Evolutionary conservation across 2,329 filamentous ascomycete species (phyloP).

Genomic region (Phyllosticta citriasiana): DNA sequence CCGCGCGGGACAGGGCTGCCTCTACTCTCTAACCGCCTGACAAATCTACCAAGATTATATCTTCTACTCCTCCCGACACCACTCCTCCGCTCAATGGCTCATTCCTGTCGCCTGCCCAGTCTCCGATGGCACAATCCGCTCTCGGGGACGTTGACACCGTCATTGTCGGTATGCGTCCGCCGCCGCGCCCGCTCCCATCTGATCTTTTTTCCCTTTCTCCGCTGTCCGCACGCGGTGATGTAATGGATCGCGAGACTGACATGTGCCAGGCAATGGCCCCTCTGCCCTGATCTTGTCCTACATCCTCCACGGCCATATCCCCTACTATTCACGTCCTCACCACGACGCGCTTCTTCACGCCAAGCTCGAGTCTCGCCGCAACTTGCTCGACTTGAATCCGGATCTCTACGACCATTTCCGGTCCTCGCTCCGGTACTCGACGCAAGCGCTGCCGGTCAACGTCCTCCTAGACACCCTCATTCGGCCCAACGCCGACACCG

Average conservation of each 20-base stretch:
- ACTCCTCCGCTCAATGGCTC: constrained; percentile 4
- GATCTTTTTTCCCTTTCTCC: background rate
- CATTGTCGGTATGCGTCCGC: constrained; percentile 24
- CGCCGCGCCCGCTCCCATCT: background rate
- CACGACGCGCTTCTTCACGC: constrained; percentile 47
- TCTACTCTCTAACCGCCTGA: constrained; percentile 6
- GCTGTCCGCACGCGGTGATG: constrained; percentile 15
- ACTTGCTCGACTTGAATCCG: constrained; percentile 40
- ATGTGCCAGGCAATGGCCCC: constrained; percentile 46
- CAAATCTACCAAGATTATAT: constrained; percentile 8
- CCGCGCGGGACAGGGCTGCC: constrained; percentile 1
- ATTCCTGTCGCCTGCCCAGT: background rate
- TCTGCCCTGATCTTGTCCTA: constrained; percentile 53
- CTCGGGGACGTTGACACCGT: constrained; percentile 31
- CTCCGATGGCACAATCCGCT: constrained; percentile 28
- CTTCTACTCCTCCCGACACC: background rate
- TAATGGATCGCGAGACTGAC: constrained; percentile 11
- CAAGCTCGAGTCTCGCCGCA: constrained; percentile 39
- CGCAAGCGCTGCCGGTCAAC: constrained; percentile 50
- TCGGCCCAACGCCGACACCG: constrained; percentile 48
- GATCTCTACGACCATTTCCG: constrained; percentile 49
- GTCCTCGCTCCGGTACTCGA: constrained; percentile 50
- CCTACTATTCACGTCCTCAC: constrained; percentile 46
- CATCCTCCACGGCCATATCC: constrained; percentile 51
- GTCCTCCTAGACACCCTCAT: constrained; percentile 50